phyloP scores from a whole-genome alignment of 225 moss, liverwort and hornwort species.

The Pseudoscleropodium purum region DNA sequence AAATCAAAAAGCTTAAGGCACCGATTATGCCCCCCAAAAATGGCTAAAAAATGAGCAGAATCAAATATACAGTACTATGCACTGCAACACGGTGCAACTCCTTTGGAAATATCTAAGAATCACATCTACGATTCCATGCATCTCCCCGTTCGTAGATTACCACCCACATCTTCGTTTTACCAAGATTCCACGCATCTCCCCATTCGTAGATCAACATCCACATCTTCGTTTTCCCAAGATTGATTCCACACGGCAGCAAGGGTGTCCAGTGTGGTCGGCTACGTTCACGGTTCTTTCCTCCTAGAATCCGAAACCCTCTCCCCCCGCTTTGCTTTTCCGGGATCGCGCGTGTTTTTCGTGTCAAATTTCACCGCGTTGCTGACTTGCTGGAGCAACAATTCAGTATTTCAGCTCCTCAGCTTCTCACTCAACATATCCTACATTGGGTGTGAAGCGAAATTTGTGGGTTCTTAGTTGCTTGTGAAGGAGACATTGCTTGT shows the following conservation, averaged over 20 bases:
- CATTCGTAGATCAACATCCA: not conserved
- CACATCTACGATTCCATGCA: not conserved
- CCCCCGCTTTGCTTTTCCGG: not conserved
- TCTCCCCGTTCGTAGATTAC: too few species aligned
- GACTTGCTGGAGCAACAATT: not conserved
- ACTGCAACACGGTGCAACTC: not conserved
- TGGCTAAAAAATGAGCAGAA: too few species aligned
- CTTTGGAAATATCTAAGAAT: not conserved
- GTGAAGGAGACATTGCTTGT: not conserved
- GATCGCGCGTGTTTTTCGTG: not conserved
- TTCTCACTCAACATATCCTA: not conserved
- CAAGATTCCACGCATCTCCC: not conserved
- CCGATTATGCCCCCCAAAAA: too few species aligned
- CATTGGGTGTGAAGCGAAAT: not conserved
- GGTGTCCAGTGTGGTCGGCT: not conserved
- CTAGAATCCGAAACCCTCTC: not conserved
- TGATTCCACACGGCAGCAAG: not conserved
- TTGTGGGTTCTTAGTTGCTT: too few species aligned
- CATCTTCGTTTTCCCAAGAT: not conserved
- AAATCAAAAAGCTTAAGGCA: too few species aligned
- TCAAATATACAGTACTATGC: too few species aligned
- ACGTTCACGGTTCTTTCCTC: not conserved
- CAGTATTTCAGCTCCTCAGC: not conserved
- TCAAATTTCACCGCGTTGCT: not conserved
- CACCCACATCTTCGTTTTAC: not conserved